Base-by-base conservation (phyloP, 495 filamentous ascomycete genomes). In the Xylaria longipes region DNA sequence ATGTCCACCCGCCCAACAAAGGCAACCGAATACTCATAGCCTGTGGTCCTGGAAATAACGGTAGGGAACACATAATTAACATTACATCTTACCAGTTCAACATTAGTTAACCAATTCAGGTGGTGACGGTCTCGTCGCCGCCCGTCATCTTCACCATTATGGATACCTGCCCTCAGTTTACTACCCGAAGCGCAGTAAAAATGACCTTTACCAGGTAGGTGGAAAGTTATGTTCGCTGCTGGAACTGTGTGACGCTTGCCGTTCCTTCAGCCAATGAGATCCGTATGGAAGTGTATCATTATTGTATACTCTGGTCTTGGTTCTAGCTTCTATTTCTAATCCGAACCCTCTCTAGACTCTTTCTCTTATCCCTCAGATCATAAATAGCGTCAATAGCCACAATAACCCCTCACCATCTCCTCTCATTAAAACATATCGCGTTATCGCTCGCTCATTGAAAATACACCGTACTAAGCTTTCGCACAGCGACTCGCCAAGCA, bases 31-130 rank as follows among this genome's bases (percentile, higher is more conserved):
- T 99, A 54, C 88, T 99, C 43, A 89, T 99, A 3, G 93, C 94
- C 68, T 97, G 95, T 74, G 96, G 96, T 35, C 96, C 96, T 56
- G 94, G 94, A 50, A 98, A 98, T 79, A 98, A 98, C 75, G 94
- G 94, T 95, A 82, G 73, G 84, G 77, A 1, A 1, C 45, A 2
- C 39, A 29, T 33, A 0, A 25, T 7, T 3, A 15, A 5, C 22
- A 11, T 15, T 25, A 17, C 22, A 9, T 45, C 12, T 37, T 54
- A 20, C 20, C 35, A 57, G 15, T 22, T 61, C 17, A 52, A 29
- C 61, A 5, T 29, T 72, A 67, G 70, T 79, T 83, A 57, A 82
- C 77, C 29, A 29, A 46, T 48, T 29, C 75, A 89, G 94, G 96
- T 73, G 96, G 96, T 31, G 96, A 99, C 79, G 97, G 96, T 1